These are phyloP conservation scores for Teratosphaeria nubilosa DNA, from an alignment of 2,329 filamentous ascomycete genomes.

Conservation along the genomic window DNA sequence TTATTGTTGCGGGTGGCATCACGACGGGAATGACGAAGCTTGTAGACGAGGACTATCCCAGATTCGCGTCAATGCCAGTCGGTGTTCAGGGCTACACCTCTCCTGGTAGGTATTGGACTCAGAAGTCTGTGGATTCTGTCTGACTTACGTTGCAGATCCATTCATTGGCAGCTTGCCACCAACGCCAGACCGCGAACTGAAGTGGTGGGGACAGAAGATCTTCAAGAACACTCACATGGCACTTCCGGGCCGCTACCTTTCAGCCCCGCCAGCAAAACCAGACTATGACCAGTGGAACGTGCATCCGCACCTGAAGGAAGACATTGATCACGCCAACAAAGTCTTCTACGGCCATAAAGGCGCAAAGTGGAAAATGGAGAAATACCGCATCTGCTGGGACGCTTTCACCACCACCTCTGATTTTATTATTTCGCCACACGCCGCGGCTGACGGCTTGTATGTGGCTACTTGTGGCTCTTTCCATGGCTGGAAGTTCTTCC, in stretches of 20 bases:
- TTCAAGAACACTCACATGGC: constrained; percentile 48
- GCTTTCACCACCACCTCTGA: constrained; percentile 51
- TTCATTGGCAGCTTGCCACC: constrained; percentile 51
- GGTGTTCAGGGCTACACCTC: constrained; percentile 37
- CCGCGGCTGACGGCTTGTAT: constrained; percentile 31
- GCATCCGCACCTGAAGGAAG: constrained; percentile 44
- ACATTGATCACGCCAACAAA: constrained; percentile 47
- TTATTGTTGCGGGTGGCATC: constrained; percentile 49
- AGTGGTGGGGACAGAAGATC: constrained; percentile 54
- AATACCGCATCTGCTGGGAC: constrained; percentile 60
- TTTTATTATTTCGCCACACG: constrained; percentile 39
- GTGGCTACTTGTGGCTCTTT: constrained; percentile 37
- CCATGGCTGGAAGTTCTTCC: constrained; percentile 30
- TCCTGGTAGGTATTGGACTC: constrained; percentile 1
- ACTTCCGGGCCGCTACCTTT: constrained; percentile 44
- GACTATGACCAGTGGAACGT: constrained; percentile 58
- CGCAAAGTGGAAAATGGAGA: constrained; percentile 47
- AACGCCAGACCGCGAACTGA: constrained; percentile 37
- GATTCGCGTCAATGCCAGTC: constrained; percentile 34
- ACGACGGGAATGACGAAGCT: constrained; percentile 40
- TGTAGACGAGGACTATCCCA: constrained; percentile 26
- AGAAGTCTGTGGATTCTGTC: constrained; percentile 3
- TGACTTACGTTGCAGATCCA: constrained; percentile 30
- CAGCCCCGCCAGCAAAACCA: constrained; percentile 43
- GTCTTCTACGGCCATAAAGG: constrained; percentile 51